These are phyloP conservation scores for Saccharomycopsis javanensis DNA, from an alignment of 805 yeast genomes.

Conservation along the genomic window DNA sequence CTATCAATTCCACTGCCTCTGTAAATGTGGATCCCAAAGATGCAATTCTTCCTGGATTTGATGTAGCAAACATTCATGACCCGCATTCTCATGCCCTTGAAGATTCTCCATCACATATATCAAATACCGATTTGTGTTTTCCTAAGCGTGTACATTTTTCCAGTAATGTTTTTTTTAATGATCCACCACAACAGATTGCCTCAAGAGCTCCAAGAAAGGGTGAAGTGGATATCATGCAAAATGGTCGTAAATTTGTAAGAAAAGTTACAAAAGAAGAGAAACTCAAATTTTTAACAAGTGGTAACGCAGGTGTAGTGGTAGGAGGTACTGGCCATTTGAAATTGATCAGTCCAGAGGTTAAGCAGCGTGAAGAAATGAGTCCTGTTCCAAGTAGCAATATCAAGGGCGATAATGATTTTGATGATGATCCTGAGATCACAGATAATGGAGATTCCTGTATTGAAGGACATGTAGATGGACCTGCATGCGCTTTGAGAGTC, in stretches of 20 bases:
- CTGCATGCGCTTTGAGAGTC: not conserved
- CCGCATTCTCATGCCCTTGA: not conserved
- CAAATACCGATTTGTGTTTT: conserved; percentile 6
- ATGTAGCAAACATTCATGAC: not conserved
- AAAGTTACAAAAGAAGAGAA: conserved; percentile 48
- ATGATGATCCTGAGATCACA: not conserved
- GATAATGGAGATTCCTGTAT: not conserved
- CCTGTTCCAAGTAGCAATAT: not conserved
- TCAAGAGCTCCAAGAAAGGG: conserved; percentile 73
- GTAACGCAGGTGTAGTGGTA: conserved; percentile 63
- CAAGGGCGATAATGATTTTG: not conserved
- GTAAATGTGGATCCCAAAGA: not conserved
- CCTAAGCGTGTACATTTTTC: conserved; percentile 62
- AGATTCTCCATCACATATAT: conserved; percentile 11
- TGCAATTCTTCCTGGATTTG: conserved; percentile 1
- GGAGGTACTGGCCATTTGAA: conserved; percentile 68
- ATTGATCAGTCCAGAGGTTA: conserved; percentile 24
- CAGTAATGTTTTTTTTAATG: conserved; percentile 61
- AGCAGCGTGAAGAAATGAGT: conserved; percentile 3
- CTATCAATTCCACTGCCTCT: not conserved
- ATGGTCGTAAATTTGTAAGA: conserved; percentile 44
- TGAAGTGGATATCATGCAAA: conserved; percentile 56
- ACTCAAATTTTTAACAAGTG: conserved; percentile 32
- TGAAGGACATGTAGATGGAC: not conserved
- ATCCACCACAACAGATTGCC: conserved; percentile 89